Evolutionary conservation across 495 filamentous ascomycete genomes (phyloP).

Genomic region (Aspergillus nanangensis): DNA sequence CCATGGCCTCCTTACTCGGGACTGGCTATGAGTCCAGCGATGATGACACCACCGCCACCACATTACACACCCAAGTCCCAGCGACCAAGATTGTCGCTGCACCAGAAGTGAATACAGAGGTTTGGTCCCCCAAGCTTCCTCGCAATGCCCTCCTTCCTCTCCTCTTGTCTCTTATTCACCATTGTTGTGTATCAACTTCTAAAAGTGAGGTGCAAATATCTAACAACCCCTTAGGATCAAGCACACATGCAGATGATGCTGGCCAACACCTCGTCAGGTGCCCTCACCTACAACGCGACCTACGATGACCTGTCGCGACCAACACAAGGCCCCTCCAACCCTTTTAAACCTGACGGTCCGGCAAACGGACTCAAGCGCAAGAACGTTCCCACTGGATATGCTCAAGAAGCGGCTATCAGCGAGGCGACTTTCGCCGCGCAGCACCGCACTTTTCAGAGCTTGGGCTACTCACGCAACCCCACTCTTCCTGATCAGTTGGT

Average conservation of each 20-base stretch:
- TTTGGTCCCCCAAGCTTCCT: constrained; percentile 44
- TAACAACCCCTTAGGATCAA: constrained; percentile 48
- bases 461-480: constrained; percentile 57
- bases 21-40: constrained; percentile 51
- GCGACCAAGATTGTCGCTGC: constrained; percentile 47
- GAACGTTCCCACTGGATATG: constrained; percentile 85
- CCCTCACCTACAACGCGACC: constrained; percentile 57
- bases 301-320: constrained; percentile 71
- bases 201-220: neutral
- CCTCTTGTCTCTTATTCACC: neutral
- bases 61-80: constrained; percentile 19
- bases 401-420: constrained; percentile 82
- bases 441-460: constrained; percentile 68
- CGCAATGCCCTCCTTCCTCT: neutral
- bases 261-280: constrained; percentile 48
- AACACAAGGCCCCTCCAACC: constrained; percentile 69
- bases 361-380: constrained; percentile 69
- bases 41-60: constrained; percentile 34
- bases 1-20: constrained; percentile 47
- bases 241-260: constrained; percentile 55
- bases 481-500: constrained; percentile 46
- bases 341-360: constrained; percentile 61
- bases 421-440: constrained; percentile 82
- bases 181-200: neutral
- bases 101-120: constrained; percentile 59